Evolutionary conservation across 108 stramenopile species (phyloP).

Genomic region (Cyclotella atomus): DNA sequence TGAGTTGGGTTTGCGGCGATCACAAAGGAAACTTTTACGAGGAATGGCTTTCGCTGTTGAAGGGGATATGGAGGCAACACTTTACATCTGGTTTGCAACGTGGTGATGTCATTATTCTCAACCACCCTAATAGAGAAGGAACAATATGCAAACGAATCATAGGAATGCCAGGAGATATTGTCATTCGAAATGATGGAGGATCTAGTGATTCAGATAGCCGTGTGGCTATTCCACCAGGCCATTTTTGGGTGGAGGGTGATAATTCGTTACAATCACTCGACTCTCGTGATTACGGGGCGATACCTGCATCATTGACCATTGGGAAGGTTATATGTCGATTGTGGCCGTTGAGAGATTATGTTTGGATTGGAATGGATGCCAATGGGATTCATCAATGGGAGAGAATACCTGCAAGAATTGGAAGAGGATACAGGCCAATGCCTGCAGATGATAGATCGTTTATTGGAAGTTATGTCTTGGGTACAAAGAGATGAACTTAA

Average conservation of each 20-base stretch:
- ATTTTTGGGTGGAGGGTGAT: slow-evolving; percentile 96
- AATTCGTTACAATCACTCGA: slow-evolving; percentile 88
- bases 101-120: slow-evolving; percentile 92
- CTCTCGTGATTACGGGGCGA: slow-evolving; percentile 88
- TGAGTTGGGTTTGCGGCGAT: no score
- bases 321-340: slow-evolving; percentile 87
- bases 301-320: slow-evolving; percentile 85
- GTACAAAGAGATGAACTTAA: neutral
- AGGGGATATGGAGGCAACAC: slow-evolving; percentile 51
- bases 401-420: slow-evolving; percentile 38
- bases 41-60: slow-evolving; percentile 17
- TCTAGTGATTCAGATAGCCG: slow-evolving; percentile 37
- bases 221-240: slow-evolving; percentile 82
- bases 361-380: slow-evolving; percentile 38
- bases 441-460: slow-evolving; percentile 2
- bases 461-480: slow-evolving; percentile 21
- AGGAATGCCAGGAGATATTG: slow-evolving; percentile 89
- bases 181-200: slow-evolving; percentile 60
- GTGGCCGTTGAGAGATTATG: slow-evolving; percentile 79
- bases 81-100: slow-evolving; percentile 65
- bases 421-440: slow-evolving; percentile 35
- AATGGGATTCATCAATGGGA: slow-evolving; percentile 40
- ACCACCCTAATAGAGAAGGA: slow-evolving; percentile 80
- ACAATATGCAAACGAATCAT: slow-evolving; percentile 94
- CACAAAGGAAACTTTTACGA: neutral